Evolutionary conservation across 2,329 filamentous ascomycete species (phyloP).

Genomic region (Clonostachys rhizophaga): DNA sequence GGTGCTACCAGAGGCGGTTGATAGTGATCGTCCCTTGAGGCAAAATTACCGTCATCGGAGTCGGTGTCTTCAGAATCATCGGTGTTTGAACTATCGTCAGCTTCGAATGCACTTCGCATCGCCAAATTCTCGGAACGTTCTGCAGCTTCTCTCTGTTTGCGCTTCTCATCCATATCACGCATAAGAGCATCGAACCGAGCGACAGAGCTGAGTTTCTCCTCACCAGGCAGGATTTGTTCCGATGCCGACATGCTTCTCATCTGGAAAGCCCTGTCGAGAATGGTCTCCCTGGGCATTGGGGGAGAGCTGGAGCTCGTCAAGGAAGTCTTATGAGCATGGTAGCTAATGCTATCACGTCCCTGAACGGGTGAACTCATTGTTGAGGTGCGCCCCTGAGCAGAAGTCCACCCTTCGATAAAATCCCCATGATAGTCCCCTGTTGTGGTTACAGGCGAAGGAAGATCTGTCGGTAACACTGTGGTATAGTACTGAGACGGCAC

Average conservation of each 20-base stretch:
- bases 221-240: conserved; percentile 46
- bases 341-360: conserved; percentile 46
- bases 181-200: conserved; percentile 64
- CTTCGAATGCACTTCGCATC: conserved; percentile 45
- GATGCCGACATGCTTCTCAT: conserved; percentile 58
- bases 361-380: conserved; percentile 52
- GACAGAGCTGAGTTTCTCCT: conserved; percentile 60
- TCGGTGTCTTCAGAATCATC: conserved; percentile 34
- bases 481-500: conserved; percentile 43
- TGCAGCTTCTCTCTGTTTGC: conserved; percentile 30
- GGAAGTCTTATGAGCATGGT: conserved; percentile 32
- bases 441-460: conserved; percentile 51
- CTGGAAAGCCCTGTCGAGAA: conserved; percentile 63
- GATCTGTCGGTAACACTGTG: conserved; percentile 45
- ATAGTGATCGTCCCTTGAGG: conserved; percentile 12
- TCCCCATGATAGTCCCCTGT: conserved; percentile 50
- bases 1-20: conserved; percentile 7
- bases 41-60: conserved; percentile 31
- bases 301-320: conserved; percentile 42
- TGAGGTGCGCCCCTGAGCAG: conserved; percentile 54
- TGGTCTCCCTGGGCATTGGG: conserved; percentile 55
- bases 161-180: conserved; percentile 52
- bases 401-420: conserved; percentile 57
- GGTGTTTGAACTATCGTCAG: conserved; percentile 38
- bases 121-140: conserved; percentile 23